Evolutionary conservation across 75 land plant genomes (phyloP).

Genomic region (Larix kaempferi): DNA sequence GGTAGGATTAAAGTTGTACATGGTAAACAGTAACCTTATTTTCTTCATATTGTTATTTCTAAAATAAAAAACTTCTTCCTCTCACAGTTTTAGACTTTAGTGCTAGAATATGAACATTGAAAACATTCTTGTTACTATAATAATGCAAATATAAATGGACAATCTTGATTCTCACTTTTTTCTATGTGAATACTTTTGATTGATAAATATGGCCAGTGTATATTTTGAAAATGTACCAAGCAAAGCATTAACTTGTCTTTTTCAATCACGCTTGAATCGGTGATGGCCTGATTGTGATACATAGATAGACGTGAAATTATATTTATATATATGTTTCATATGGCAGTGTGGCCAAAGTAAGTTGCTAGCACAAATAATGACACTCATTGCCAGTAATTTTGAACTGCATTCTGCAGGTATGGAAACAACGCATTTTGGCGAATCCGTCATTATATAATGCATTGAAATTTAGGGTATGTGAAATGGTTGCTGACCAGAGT

Average conservation of each 20-base stretch:
- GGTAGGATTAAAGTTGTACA: neutral
- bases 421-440: constrained; percentile 31
- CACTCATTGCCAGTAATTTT: neutral
- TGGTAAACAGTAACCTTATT: neutral
- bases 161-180: neutral
- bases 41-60: neutral
- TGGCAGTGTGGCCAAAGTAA: neutral
- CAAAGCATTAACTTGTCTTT: neutral
- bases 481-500: neutral
- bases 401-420: constrained; percentile 34
- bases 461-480: constrained; percentile 55
- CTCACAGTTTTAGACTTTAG: neutral
- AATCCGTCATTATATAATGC: constrained; percentile 53
- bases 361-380: neutral
- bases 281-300: neutral
- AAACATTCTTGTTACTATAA: neutral
- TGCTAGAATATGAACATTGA: constrained; percentile 1
- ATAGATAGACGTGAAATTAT: neutral
- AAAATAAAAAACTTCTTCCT: neutral
- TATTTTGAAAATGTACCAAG: neutral
- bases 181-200: neutral
- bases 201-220: neutral
- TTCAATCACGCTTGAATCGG: neutral
- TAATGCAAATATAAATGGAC: neutral
- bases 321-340: neutral